phyloP scores from a whole-genome alignment of 208 protist species.

The Endotrypanum monterogeii region DNA sequence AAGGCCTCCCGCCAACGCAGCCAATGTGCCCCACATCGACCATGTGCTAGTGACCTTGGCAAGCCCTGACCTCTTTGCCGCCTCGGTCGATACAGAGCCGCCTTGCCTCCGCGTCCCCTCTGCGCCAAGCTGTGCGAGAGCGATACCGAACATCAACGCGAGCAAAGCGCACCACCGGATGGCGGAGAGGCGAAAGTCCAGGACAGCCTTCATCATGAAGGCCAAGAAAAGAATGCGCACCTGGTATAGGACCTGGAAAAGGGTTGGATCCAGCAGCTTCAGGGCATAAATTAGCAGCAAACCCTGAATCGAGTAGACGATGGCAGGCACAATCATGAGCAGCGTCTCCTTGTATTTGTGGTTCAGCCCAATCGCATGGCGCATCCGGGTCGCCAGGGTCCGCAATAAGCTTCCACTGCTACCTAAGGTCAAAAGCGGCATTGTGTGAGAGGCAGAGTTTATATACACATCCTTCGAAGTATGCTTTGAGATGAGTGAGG shows the following conservation, averaged over 20 bases:
- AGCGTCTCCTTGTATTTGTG: constrained; percentile 34
- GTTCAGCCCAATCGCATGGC: constrained; percentile 22
- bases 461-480: background rate
- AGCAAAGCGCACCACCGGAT: constrained; percentile 52
- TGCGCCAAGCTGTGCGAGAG: constrained; percentile 40
- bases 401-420: background rate
- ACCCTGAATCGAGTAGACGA: constrained; percentile 62
- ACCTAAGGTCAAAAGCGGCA: background rate
- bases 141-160: constrained; percentile 43
- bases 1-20: constrained; percentile 33
- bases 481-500: background rate
- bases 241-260: constrained; percentile 71
- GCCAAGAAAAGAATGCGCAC: constrained; percentile 59
- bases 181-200: constrained; percentile 36
- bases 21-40: constrained; percentile 35
- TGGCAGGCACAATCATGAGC: constrained; percentile 52
- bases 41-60: constrained; percentile 13
- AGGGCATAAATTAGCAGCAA: constrained; percentile 49
- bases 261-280: constrained; percentile 47
- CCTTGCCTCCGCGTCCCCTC: constrained; percentile 9
- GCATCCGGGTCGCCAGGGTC: constrained; percentile 8
- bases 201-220: constrained; percentile 35
- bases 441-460: background rate
- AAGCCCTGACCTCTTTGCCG: background rate
- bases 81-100: background rate